These are phyloP conservation scores for Clarireedia homoeocarpa DNA, from an alignment of 2,329 filamentous ascomycete genomes.

Conservation along the genomic window DNA sequence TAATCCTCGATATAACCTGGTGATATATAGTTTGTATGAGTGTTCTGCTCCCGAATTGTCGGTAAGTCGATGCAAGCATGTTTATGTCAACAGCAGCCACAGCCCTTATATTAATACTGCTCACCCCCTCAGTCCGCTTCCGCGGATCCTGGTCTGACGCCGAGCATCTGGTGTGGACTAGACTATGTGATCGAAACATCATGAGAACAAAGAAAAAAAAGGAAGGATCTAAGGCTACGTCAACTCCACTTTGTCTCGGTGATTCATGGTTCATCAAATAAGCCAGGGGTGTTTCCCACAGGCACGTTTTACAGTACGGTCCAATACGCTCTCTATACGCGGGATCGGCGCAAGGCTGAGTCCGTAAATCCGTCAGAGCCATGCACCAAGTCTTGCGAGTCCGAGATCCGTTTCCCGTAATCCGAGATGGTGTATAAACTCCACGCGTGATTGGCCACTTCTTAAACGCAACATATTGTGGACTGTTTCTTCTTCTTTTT, in stretches of 20 bases:
- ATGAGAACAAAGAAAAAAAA: neutral
- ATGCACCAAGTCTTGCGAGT: neutral
- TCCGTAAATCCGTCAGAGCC: neutral
- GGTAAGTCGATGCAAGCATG: neutral
- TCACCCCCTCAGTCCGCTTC: neutral
- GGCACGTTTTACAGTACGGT: neutral
- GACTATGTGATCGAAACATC: neutral
- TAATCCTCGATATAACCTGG: neutral
- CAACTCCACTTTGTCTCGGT: neutral
- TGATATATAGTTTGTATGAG: neutral
- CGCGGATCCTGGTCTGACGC: neutral
- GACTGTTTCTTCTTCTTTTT: too few relatives aligned
- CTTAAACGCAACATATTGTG: too few relatives aligned
- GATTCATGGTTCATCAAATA: neutral
- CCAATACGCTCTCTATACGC: neutral
- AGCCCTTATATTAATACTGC: neutral
- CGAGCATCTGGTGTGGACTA: neutral
- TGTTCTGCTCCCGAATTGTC: neutral
- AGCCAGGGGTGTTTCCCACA: neutral
- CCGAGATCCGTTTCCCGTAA: neutral
- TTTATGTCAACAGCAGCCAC: neutral
- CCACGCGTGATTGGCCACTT: too few relatives aligned
- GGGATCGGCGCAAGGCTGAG: constrained; percentile 4
- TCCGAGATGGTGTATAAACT: too few relatives aligned
- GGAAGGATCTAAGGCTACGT: neutral